Percentiles rank a stretch among this genome's conserved stretches.
Evolutionary conservation across 139 green algal genomes (phyloP).

Genomic region (Micractinium conductrix): DNA sequence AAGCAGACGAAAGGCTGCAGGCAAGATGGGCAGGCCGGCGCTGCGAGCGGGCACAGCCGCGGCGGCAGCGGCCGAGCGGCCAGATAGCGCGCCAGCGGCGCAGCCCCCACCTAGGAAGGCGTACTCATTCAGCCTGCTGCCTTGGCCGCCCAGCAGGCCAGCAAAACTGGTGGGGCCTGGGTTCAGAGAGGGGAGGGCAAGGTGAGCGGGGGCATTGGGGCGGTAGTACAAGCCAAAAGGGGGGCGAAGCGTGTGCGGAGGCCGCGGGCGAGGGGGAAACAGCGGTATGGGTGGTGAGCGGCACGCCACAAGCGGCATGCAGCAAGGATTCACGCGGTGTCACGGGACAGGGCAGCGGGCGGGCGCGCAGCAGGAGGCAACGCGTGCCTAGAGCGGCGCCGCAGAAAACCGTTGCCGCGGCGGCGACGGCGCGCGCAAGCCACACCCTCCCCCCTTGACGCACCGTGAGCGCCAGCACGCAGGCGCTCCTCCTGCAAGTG

Average conservation of each 20-base stretch:
- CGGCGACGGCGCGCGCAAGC: not conserved
- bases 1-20: not conserved
- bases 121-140: slow-evolving; percentile 14
- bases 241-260: too few species aligned
- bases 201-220: too few species aligned
- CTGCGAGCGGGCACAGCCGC: not conserved
- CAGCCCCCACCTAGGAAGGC: slow-evolving; percentile 21
- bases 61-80: not conserved
- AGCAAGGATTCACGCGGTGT: too few species aligned
- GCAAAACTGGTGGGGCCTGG: slow-evolving; percentile 31
- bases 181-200: not conserved
- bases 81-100: too few species aligned
- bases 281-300: too few species aligned
- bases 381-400: too few species aligned
- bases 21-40: not conserved
- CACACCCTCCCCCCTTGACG: not conserved
- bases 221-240: too few species aligned
- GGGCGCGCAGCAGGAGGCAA: too few species aligned
- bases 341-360: too few species aligned
- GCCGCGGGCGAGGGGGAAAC: too few species aligned
- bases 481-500: slow-evolving; percentile 21
- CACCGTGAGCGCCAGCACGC: not conserved
- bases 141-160: not conserved
- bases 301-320: too few species aligned
- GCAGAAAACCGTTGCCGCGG: not conserved